These are phyloP conservation scores for bread wheat (Triticum aestivum) DNA, from an alignment of 176 grass and related monocot species.

Conservation along the genomic window IWGSC_CS_RefSeq_v2.1 NC_057806.1:682001005-682001504, in stretches of 20 bases:
- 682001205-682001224: too few relatives aligned
- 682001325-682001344: constrained; percentile 53
- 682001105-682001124: constrained; percentile 39
- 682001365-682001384: constrained; percentile 49
- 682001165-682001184: background rate
- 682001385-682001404: constrained; percentile 51
- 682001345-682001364: constrained; percentile 56
- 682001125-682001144: constrained; percentile 12
- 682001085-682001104: background rate
- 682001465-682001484: constrained; percentile 43
- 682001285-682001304: too few relatives aligned
- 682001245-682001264: too few relatives aligned
- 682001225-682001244: too few relatives aligned
- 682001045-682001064: constrained; percentile 17
- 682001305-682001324: constrained; percentile 50
- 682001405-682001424: constrained; percentile 48
- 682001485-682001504: constrained; percentile 39
- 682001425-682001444: constrained; percentile 42
- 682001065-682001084: constrained; percentile 29
- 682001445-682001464: constrained; percentile 51
- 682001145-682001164: constrained; percentile 12
- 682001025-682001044: constrained; percentile 24
- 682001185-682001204: background rate
- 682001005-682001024: constrained; percentile 22
- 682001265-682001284: background rate